phyloP scores from a whole-genome alignment of 2,329 filamentous ascomycete species.

The Taxawa tesnikishii region DNA sequence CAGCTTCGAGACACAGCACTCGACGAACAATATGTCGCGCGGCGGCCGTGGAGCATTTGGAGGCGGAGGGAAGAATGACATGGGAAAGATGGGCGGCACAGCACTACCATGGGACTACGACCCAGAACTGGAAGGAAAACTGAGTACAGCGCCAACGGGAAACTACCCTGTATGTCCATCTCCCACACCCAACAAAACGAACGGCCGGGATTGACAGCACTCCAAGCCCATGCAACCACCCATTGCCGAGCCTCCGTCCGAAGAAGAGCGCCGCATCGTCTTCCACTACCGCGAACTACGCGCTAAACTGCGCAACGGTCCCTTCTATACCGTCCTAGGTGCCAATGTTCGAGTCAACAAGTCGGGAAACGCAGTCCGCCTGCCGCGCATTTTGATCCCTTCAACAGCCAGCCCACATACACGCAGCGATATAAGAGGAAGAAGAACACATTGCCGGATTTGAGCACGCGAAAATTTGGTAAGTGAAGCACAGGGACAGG shows the following conservation, averaged over 20 bases:
- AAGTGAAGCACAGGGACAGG: too few species aligned
- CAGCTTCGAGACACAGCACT: too few species aligned
- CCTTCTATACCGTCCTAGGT: constrained; percentile 44
- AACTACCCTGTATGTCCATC: constrained; percentile 28
- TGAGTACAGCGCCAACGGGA: constrained; percentile 23
- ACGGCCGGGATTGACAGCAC: background rate
- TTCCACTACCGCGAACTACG: constrained; percentile 39
- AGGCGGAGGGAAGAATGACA: constrained; percentile 18
- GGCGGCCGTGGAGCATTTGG: constrained; percentile 20
- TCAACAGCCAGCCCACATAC: constrained; percentile 49
- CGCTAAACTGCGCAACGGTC: constrained; percentile 45
- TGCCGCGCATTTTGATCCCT: constrained; percentile 44
- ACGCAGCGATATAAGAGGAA: constrained; percentile 43
- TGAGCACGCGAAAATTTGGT: constrained; percentile 39
- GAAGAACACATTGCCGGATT: constrained; percentile 40
- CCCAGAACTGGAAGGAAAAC: constrained; percentile 21
- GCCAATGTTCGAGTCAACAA: constrained; percentile 32
- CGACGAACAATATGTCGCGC: constrained; percentile 18
- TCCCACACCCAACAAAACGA: too few species aligned
- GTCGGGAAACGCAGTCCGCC: constrained; percentile 7
- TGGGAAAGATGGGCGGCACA: constrained; percentile 28
- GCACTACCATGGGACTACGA: constrained; percentile 30
- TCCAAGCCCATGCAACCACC: constrained; percentile 16
- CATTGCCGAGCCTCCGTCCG: constrained; percentile 25
- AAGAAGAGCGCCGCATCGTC: constrained; percentile 34